Evolutionary conservation across 331 rosid genomes (phyloP), one percentile per base, ranked within the genome.

Genomic region (Arachis monticola): DNA sequence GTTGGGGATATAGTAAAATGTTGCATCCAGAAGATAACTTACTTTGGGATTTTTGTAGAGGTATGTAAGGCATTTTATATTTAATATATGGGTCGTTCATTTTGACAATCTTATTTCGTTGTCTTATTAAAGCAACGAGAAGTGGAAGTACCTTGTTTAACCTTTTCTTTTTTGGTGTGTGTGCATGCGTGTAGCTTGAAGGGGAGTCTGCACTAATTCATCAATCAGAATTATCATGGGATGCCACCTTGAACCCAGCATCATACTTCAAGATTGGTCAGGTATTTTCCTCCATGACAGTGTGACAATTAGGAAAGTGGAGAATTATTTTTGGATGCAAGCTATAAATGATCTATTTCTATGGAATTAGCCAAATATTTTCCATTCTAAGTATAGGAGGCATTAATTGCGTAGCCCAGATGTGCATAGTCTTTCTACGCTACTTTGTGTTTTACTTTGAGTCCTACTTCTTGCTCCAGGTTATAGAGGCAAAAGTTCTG

Each of bases 221-320:
- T 82, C 99, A 90, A 87, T 79, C 97, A 56, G 93, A 94, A 88
- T 80, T 94, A 77, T 90, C 99, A 0, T 95, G 99, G 99, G 99
- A 95, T 83, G 88, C 87, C 80, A 87, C 92, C 57, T 69, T 90
- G 82, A 86, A 88, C 83, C 96, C 96, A 52, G 46, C 87, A 53
- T 78, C 87, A 11, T 88, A 82, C 85, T 95, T 81, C 68, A 92
- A 88, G 91, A 84, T 94, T 70, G 97, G 95, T 72, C 99, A 94
- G 99, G 99, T 94, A 90, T 72, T 75, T 79, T 67, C 11, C 76
- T 64, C 53, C 32, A 40, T 14, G 77, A 60, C 27, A 35, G 7
- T 46, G 42, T 79, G 77, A 44, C 31, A 62, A 45, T 52, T 71
- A 64, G 44, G 13, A 38, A 62, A 73, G 42, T 35, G 27, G 60